Conservation (phyloP, 192 early-diverging fungal species). For the Umbelopsis vinacea region DNA sequence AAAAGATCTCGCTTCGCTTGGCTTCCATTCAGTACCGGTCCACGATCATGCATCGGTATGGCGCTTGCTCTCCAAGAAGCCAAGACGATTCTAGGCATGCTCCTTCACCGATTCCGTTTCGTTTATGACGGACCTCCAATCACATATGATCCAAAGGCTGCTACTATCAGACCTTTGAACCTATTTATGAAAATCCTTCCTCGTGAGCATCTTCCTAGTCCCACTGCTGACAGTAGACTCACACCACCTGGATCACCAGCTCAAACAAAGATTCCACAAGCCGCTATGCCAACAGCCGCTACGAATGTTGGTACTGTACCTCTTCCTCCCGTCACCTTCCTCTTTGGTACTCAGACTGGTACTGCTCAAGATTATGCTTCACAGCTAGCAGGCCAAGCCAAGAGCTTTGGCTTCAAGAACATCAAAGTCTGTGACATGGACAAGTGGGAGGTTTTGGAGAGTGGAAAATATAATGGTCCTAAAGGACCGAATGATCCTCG, state of each 20-base stretch:
- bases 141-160: conserved; percentile 28
- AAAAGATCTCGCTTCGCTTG: conserved; percentile 53
- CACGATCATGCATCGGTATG: conserved; percentile 61
- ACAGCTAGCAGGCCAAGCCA: conserved; percentile 41
- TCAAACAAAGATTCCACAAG: background rate
- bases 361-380: conserved; percentile 55
- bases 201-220: conserved; percentile 40
- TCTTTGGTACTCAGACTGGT: conserved; percentile 63
- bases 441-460: conserved; percentile 43
- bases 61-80: conserved; percentile 64
- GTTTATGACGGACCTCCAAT: conserved; percentile 32
- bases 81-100: conserved; percentile 53
- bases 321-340: conserved; percentile 45
- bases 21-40: conserved; percentile 58
- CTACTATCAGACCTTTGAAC: conserved; percentile 42
- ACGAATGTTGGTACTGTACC: background rate
- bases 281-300: background rate
- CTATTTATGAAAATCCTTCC: conserved; percentile 38
- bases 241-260: background rate
- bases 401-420: conserved; percentile 46
- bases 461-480: conserved; percentile 24
- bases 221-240: conserved; percentile 14
- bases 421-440: conserved; percentile 39
- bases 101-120: conserved; percentile 53
- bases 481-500: background rate